Conservation (phyloP, 139 green algal species). For the Mesotaenium endlicherianum region DNA sequence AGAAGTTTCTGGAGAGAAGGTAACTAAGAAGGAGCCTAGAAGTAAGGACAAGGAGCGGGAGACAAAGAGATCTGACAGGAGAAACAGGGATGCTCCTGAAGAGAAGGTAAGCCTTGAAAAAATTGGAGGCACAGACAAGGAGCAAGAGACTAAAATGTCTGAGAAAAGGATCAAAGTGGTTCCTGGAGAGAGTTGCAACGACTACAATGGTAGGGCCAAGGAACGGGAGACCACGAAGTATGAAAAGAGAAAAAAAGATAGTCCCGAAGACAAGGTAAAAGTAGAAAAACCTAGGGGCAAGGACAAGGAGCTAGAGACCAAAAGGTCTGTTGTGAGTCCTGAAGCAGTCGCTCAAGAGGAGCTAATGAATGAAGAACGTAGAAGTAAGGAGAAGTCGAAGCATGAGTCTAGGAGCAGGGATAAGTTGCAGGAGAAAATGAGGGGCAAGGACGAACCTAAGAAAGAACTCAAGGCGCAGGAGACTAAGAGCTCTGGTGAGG, state of each 20-base stretch:
- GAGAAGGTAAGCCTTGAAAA: no score
- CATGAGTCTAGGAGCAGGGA: neutral
- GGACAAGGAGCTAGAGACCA: neutral
- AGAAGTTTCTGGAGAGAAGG: no score
- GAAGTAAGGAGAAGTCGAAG: neutral
- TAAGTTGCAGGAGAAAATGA: neutral
- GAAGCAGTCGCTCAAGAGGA: neutral
- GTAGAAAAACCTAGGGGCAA: neutral
- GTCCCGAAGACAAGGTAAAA: neutral
- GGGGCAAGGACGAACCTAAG: neutral
- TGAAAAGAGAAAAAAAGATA: neutral
- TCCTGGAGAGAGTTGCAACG: no score
- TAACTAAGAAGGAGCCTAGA: no score
- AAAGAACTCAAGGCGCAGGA: neutral
- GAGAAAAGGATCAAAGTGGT: no score
- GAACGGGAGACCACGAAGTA: neutral
- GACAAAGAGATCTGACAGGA: no score
- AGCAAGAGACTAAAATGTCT: no score
- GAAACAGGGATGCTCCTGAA: no score
- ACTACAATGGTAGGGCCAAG: no score
- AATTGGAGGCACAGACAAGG: no score
- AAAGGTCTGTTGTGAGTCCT: neutral
- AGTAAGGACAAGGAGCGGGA: no score
- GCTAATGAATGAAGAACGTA: neutral
- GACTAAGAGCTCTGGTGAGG: no score